Base-by-base conservation (phyloP, 805 yeast genomes). In the Cyberlindnera americana region DNA sequence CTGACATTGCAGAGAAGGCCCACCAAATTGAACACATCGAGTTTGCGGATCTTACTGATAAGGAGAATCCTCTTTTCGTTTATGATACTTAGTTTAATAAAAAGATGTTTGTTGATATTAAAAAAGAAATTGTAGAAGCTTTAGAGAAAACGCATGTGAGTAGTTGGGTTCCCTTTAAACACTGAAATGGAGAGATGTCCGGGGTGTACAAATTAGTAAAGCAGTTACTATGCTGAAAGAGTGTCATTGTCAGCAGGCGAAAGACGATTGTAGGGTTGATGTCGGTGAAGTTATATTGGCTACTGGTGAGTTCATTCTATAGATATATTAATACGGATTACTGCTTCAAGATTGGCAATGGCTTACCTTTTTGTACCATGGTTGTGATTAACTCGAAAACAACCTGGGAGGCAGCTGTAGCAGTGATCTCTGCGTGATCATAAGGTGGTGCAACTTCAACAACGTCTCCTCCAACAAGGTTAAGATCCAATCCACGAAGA, bases 401-500 rank as follows among this genome's bases (percentile, higher is more conserved):
- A 25, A 78, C 74, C 56, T 79, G 85, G 0, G 87, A 81, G 2
- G 81, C 86, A 48, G 80, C 81, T 8, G 82, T 70, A 18, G 82
- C 70, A 2, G 87, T 80, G 25, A 79, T 66, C 49, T 80, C 85
- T 1, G 81, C 77, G 41, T 65, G 67, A 56, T 80, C 87, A 53
- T 62, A 80, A n/a, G 77, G 73, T 3, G 86, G 86, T n/a, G 78
- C 67, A 12, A 80, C 86, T 57, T 83, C 90, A 3, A 83, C 90
- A 21, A 83, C 69, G 52, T 83, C 91, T 13, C 81, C 86, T n/a
- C 90, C 90, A 5, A 83, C 77, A 24, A 83, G 44, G 39, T 78
- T 69, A 37, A 82, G 60, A 1, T 77, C 78, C 18, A 83, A 60
- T 0, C 75, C 77, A 36, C 83, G 79, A 26, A 83, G 50, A 13